These are phyloP conservation scores for Striga asiatica DNA, from an alignment of 257 asterid species.

Conservation along the genomic window DNA sequence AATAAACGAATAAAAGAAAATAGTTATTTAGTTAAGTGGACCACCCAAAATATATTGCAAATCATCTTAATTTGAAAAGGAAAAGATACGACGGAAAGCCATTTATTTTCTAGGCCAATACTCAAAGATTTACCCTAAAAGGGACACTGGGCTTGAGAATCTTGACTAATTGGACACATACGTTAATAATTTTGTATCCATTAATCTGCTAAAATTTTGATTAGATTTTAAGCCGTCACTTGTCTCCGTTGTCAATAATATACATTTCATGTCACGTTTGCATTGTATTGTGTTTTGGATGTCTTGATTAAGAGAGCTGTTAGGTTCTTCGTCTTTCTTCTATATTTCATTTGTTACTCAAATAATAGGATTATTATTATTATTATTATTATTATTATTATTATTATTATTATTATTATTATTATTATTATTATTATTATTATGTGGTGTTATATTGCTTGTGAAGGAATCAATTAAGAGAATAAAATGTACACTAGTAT, in stretches of 20 bases:
- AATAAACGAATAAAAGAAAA: background rate
- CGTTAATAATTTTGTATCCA: constrained; percentile 9
- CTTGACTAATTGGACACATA: constrained; percentile 29
- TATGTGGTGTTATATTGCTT: no score
- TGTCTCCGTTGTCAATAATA: constrained; percentile 10
- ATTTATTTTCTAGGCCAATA: constrained; percentile 9
- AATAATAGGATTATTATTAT: no score
- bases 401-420: no score
- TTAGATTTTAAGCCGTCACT: constrained; percentile 28
- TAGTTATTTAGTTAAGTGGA: constrained; percentile 18
- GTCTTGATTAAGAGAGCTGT: background rate
- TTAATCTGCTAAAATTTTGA: constrained; percentile 11
- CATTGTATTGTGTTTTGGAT: background rate
- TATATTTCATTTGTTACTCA: no score
- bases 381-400: no score
- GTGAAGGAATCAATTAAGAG: no score
- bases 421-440: no score
- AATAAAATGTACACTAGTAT: no score
- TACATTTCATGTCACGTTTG: background rate
- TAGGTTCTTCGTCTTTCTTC: background rate
- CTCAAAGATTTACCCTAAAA: constrained; percentile 21
- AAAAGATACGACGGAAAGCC: constrained; percentile 28
- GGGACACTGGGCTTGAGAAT: constrained; percentile 50
- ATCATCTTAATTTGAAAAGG: constrained; percentile 20
- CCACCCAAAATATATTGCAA: constrained; percentile 19